Conservation (phyloP, 805 yeast species). For the Soucietia sequanensis region DNA sequence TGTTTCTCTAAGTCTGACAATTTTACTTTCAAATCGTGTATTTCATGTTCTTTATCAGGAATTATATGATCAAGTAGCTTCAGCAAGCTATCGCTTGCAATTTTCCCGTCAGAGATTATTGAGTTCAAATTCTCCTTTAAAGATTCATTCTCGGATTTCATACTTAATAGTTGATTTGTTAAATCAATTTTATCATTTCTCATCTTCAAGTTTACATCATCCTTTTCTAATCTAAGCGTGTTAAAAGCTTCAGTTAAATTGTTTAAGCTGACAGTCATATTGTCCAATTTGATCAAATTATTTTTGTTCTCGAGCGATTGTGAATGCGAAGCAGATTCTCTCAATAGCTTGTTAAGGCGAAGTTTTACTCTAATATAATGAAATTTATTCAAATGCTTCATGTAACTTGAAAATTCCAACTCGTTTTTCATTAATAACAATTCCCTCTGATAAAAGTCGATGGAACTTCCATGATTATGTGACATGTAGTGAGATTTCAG, state of each 20-base stretch:
- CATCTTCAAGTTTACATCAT: slow-evolving; percentile 4
- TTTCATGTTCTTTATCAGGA: slow-evolving; percentile 22
- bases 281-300: slow-evolving; percentile 6
- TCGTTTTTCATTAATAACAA: slow-evolving; percentile 57
- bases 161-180: slow-evolving; percentile 7
- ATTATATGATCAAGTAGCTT: slow-evolving; percentile 12
- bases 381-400: slow-evolving; percentile 46
- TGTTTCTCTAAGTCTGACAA: slow-evolving; percentile 11
- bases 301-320: slow-evolving; percentile 8
- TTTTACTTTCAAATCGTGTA: slow-evolving; percentile 14
- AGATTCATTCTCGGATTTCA: slow-evolving; percentile 10
- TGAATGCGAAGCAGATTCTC: slow-evolving; percentile 10
- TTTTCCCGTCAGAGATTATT: slow-evolving; percentile 8
- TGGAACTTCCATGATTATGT: slow-evolving; percentile 14
- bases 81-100: slow-evolving; percentile 6
- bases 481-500: background rate
- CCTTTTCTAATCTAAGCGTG: slow-evolving; percentile 11
- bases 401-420: slow-evolving; percentile 55
- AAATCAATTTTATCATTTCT: slow-evolving; percentile 10
- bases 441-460: slow-evolving; percentile 57
- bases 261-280: slow-evolving; percentile 7
- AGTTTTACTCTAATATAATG: slow-evolving; percentile 17
- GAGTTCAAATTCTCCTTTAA: slow-evolving; percentile 6
- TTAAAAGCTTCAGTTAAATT: slow-evolving; percentile 6
- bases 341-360: slow-evolving; percentile 6